Conservation (phyloP, 2,329 filamentous ascomycete species). For the Sporothrix pseudoabietina region DNA sequence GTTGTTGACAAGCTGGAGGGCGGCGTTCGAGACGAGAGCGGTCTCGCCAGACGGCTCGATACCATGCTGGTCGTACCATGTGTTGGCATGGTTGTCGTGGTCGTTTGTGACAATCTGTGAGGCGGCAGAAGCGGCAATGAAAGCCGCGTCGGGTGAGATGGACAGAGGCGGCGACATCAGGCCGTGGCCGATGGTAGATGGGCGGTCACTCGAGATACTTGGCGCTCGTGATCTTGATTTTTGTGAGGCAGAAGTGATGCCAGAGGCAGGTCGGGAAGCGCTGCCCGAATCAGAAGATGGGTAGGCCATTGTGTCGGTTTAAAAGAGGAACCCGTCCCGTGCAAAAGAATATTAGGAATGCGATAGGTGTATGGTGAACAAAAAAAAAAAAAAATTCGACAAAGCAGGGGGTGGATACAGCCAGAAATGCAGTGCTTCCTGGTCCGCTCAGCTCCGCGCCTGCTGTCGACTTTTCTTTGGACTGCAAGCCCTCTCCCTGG, state of each 20-base stretch:
- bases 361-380: background rate
- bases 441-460: slow-evolving; percentile 12
- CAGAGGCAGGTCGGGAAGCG: slow-evolving; percentile 35
- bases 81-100: slow-evolving; percentile 72
- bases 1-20: slow-evolving; percentile 79
- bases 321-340: slow-evolving; percentile 19
- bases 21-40: slow-evolving; percentile 70
- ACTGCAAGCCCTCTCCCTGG: slow-evolving; percentile 14
- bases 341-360: background rate
- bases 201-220: slow-evolving; percentile 72
- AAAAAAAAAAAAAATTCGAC: background rate
- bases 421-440: slow-evolving; percentile 9
- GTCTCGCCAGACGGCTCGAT: slow-evolving; percentile 67
- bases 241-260: slow-evolving; percentile 38
- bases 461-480: background rate
- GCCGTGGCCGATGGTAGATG: slow-evolving; percentile 61
- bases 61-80: slow-evolving; percentile 69
- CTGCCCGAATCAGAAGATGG: slow-evolving; percentile 28
- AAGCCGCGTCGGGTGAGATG: slow-evolving; percentile 77
- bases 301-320: slow-evolving; percentile 32
- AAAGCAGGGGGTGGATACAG: slow-evolving; percentile 4
- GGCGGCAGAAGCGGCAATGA: slow-evolving; percentile 84
- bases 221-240: slow-evolving; percentile 53
- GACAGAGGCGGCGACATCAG: slow-evolving; percentile 67
- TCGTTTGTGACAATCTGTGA: slow-evolving; percentile 90